Evolutionary conservation across 2,329 filamentous ascomycete species (phyloP).

Genomic region (Rhexocercosporidium sp.): DNA sequence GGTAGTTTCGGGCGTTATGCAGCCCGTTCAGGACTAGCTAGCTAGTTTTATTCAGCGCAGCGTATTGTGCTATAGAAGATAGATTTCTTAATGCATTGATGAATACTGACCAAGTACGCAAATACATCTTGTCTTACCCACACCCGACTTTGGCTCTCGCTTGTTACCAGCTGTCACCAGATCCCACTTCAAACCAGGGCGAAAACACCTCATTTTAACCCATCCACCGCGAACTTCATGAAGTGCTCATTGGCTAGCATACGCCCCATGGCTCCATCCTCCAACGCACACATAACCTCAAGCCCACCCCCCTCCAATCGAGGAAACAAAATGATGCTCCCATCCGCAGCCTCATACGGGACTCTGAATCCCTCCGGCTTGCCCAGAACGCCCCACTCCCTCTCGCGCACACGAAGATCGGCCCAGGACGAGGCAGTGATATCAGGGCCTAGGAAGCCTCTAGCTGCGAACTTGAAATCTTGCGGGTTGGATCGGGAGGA

Average conservation of each 20-base stretch:
- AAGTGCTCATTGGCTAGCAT: conserved; percentile 26
- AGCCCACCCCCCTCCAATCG: conserved; percentile 25
- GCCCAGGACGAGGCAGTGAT: conserved; percentile 24
- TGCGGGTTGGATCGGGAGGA: conserved; percentile 46
- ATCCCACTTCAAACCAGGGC: no score
- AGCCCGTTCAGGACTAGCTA: background rate
- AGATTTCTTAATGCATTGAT: background rate
- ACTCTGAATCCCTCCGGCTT: conserved; percentile 26
- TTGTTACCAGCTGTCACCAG: background rate
- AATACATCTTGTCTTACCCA: background rate
- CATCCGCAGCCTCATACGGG: conserved; percentile 27
- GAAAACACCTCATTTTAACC: no score
- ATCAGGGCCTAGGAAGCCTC: conserved; percentile 28
- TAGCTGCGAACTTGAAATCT: conserved; percentile 32
- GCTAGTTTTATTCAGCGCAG: background rate
- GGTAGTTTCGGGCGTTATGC: background rate
- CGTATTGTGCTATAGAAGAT: background rate
- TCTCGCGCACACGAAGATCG: conserved; percentile 21
- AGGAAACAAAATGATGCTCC: conserved; percentile 23
- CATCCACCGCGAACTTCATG: conserved; percentile 14
- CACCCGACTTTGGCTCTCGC: background rate
- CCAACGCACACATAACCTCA: conserved; percentile 27
- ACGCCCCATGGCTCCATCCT: conserved; percentile 26
- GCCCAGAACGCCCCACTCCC: conserved; percentile 24
- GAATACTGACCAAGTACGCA: background rate